Evolutionary conservation across 2,329 filamentous ascomycete genomes (phyloP).

Genomic region (Sporothrix globosa): DNA sequence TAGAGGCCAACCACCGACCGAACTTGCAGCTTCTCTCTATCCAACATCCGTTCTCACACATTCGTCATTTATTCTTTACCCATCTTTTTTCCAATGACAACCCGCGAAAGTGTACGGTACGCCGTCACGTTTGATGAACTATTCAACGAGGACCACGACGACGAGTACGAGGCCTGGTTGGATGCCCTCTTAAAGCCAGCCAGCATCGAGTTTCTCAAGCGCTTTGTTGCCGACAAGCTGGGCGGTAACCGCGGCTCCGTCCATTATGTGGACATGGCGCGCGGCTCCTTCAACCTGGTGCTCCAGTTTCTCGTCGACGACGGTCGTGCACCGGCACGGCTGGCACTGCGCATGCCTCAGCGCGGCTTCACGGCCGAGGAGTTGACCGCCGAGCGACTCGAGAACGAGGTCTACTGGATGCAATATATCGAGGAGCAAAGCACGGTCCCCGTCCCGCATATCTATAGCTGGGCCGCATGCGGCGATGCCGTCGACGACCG

Average conservation of each 20-base stretch:
- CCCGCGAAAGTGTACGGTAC: neutral
- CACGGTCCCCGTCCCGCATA: conserved; percentile 9
- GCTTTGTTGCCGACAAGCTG: neutral
- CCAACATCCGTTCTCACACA: neutral
- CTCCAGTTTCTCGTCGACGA: neutral
- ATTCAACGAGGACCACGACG: neutral
- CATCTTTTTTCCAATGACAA: neutral
- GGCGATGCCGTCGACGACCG: neutral
- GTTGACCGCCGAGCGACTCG: conserved; percentile 18
- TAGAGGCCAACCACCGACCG: neutral
- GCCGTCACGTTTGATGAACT: neutral
- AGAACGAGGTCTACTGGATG: conserved; percentile 29
- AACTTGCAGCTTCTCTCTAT: neutral
- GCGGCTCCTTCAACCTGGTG: conserved; percentile 3
- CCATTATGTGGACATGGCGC: neutral
- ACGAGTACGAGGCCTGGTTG: neutral
- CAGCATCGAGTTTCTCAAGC: neutral
- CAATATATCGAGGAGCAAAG: conserved; percentile 27
- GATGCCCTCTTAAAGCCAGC: neutral
- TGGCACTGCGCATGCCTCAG: neutral
- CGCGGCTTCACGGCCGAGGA: neutral
- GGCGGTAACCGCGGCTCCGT: neutral
- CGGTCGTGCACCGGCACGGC: neutral
- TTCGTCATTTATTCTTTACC: neutral
- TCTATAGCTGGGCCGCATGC: conserved; percentile 10